Percentiles rank a stretch among this genome's conserved stretches.
Evolutionary conservation across 148 eudicot species (phyloP).

Genomic region (Silene uniflora): DNA sequence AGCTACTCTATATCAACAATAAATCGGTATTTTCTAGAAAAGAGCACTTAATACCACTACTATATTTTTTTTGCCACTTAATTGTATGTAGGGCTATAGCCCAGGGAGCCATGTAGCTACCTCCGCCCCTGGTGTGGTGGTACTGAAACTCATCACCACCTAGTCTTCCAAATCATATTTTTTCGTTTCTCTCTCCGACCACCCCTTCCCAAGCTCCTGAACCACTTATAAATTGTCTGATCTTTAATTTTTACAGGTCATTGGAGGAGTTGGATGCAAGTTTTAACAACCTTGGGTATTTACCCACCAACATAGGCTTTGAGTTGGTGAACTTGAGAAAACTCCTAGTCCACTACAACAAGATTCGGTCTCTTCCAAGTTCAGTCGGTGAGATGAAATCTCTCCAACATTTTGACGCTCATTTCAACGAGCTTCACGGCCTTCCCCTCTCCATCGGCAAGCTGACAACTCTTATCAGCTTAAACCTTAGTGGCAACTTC

Average conservation of each 20-base stretch:
- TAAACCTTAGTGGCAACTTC: slow-evolving; percentile 80
- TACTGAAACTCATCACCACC: no score
- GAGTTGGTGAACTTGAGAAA: slow-evolving; percentile 56
- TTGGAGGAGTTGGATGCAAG: slow-evolving; percentile 78
- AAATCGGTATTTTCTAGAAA: no score
- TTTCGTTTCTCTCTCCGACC: no score
- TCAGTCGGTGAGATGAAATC: slow-evolving; percentile 82
- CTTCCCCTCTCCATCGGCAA: slow-evolving; percentile 64
- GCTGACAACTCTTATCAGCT: slow-evolving; percentile 58
- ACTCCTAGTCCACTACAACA: slow-evolving; percentile 67
- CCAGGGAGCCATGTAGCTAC: no score
- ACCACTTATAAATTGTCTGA: neutral
- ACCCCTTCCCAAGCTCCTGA: no score
- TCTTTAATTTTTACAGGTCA: slow-evolving; percentile 44
- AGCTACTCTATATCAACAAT: no score
- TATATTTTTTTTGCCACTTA: no score
- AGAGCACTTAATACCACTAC: no score
- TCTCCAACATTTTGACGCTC: slow-evolving; percentile 58
- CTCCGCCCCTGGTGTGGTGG: no score
- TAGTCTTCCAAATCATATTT: no score
- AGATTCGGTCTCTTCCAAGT: slow-evolving; percentile 82
- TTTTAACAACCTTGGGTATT: slow-evolving; percentile 72
- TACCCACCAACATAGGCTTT: slow-evolving; percentile 84
- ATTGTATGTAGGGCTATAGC: no score
- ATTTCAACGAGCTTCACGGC: slow-evolving; percentile 87